Base-by-base conservation (phyloP, 2,329 filamentous ascomycete genomes). In the Aureobasidium sp. region DNA sequence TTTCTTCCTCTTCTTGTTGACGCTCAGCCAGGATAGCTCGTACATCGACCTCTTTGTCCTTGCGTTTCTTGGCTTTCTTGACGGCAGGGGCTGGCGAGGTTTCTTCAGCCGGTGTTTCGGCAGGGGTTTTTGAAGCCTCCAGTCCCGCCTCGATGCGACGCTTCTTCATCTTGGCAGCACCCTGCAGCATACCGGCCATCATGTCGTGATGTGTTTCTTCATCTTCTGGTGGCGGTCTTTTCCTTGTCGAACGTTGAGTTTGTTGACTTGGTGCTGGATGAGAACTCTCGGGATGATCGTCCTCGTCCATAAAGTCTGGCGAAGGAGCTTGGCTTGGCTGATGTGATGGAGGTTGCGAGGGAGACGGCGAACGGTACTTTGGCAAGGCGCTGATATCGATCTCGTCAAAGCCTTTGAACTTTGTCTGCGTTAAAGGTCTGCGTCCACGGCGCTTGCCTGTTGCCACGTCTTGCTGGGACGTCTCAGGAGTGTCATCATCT, bases 121-220 rank as follows among this genome's bases (percentile, higher is more conserved):
- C 21, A 11, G 31, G 35, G 13, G 35, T 38, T 47, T 23, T 49
- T 23, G 51, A 45, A 40, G 25, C 17, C 23, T 51, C 47, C 0
- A 37, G 31, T 27, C 64, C 37, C 38, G 80, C 79, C 63, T 83
- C 85, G 21, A 89, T 78, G 27, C 87, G 85, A 23, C 88, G 85
- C n/a, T 86, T 84, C 71, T 95, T 97, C 69, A 91, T 83, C 5
- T 85, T 85, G 29, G 87, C 84, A 3, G 89, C 85, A 0, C 86
- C 89, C 0, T 91, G 89, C 1, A 92, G 84, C 60, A 96, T 81
- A 23, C 81, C 79, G 15, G 90, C 85, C 71, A 93, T 83, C 9
- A 88, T 73, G 46, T 87, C 82, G 58, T 61, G 49, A 64, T 66
- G 47, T 63, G 63, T 58, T 13, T 69, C 64, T 21, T 57, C 60